Evolutionary conservation across 164 flowering plant species (phyloP).

Genomic region (Sextonia rubra): DNA sequence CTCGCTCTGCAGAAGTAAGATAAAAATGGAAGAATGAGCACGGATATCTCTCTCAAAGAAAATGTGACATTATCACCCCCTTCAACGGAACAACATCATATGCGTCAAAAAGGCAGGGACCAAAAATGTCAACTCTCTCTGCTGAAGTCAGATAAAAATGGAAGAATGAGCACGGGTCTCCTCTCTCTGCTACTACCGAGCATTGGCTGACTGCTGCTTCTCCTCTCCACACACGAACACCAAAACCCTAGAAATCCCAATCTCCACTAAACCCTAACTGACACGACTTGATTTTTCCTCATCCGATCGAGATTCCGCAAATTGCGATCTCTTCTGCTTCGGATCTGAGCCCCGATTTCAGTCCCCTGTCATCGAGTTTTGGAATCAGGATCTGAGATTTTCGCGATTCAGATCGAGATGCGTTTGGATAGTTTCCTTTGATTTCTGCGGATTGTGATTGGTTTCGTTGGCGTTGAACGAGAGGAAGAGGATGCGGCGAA

Average conservation of each 20-base stretch:
- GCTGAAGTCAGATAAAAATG: neutral
- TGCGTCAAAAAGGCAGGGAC: neutral
- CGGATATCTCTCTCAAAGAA: no score
- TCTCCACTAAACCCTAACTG: neutral
- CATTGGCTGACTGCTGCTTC: neutral
- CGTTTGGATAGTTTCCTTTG: neutral
- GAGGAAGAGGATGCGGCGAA: slow-evolving; percentile 9
- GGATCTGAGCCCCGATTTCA: neutral
- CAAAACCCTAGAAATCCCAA: neutral
- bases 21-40: no score
- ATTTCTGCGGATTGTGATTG: neutral
- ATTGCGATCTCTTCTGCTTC: neutral
- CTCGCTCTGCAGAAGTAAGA: no score
- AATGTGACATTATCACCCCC: no score
- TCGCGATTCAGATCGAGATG: neutral
- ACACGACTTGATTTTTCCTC: neutral
- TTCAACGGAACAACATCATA: neutral
- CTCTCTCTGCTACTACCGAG: neutral
- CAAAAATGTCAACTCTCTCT: neutral
- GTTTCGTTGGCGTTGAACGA: neutral
- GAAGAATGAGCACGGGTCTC: no score
- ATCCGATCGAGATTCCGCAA: no score
- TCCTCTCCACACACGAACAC: neutral
- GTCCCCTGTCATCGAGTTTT: neutral
- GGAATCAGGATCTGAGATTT: neutral